A percentile compares a stretch with the other conserved stretches of the same genome.
phyloP scores from a whole-genome alignment of 2,329 filamentous ascomycete genomes.

The Phialocephala sp. region DNA sequence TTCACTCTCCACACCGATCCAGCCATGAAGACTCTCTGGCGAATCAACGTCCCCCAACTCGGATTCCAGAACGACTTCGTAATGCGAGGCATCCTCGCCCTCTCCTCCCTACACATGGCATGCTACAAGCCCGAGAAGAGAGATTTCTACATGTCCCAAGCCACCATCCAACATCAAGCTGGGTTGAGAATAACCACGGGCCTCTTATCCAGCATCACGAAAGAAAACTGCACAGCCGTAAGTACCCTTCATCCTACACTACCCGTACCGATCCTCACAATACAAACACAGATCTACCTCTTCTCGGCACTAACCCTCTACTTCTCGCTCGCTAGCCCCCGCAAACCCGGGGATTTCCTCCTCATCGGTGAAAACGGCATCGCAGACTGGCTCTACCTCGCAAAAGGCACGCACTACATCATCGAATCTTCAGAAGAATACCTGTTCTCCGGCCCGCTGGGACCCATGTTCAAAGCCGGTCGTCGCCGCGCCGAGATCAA shows the following conservation, averaged over 20 bases:
- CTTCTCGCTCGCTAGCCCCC: slow-evolving; percentile 46
- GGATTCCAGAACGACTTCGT: slow-evolving; percentile 54
- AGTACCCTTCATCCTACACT: background rate
- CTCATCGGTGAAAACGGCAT: slow-evolving; percentile 43
- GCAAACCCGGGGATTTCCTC: slow-evolving; percentile 45
- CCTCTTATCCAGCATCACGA: slow-evolving; percentile 43
- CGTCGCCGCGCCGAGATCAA: slow-evolving; percentile 27
- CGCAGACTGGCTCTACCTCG: slow-evolving; percentile 47
- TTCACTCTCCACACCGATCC: slow-evolving; percentile 52
- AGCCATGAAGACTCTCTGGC: slow-evolving; percentile 52
- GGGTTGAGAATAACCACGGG: slow-evolving; percentile 42
- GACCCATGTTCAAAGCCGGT: slow-evolving; percentile 42
- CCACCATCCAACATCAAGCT: slow-evolving; percentile 45
- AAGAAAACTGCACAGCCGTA: slow-evolving; percentile 43
- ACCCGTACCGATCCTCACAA: background rate
- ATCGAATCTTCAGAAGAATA: slow-evolving; percentile 38
- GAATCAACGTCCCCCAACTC: slow-evolving; percentile 51
- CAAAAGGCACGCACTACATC: slow-evolving; percentile 46
- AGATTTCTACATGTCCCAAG: slow-evolving; percentile 48
- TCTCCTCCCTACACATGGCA: slow-evolving; percentile 56
- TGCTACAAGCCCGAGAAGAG: slow-evolving; percentile 46
- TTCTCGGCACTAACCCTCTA: slow-evolving; percentile 48
- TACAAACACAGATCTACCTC: slow-evolving; percentile 42
- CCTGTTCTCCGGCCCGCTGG: slow-evolving; percentile 33
- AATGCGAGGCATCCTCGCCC: slow-evolving; percentile 54